Conservation (phyloP, 1,284 basidiomycete species). For the Sanguinoderma infundibulare region DNA sequence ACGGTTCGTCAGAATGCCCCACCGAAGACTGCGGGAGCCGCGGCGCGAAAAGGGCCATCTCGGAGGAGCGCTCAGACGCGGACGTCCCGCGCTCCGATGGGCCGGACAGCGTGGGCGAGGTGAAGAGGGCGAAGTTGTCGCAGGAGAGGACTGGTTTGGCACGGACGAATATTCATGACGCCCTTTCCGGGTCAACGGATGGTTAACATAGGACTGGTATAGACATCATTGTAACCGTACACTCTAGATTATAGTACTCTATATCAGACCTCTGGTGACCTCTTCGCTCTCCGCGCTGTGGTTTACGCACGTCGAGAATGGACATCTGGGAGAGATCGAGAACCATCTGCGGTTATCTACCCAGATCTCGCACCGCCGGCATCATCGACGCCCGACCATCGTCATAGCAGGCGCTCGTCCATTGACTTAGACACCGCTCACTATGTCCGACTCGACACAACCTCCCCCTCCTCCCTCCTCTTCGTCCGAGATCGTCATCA, state of each 20-base stretch:
- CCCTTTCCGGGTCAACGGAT: neutral
- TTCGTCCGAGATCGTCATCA: constrained; percentile 69
- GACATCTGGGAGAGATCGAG: constrained; percentile 3
- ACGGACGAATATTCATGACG: neutral
- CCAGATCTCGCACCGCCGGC: constrained; percentile 3
- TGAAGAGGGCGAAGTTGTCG: constrained; percentile 26
- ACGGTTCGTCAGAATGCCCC: constrained; percentile 1
- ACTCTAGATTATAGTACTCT: neutral
- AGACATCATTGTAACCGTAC: neutral
- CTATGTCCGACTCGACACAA: constrained; percentile 22
- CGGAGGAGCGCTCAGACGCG: constrained; percentile 14
- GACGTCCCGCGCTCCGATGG: neutral
- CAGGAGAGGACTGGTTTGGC: neutral
- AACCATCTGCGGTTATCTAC: constrained; percentile 18
- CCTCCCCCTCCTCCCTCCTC: constrained; percentile 40
- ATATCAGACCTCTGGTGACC: neutral
- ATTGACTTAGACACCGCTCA: neutral
- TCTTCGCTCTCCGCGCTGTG: neutral
- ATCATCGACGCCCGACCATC: constrained; percentile 11
- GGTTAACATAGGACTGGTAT: neutral
- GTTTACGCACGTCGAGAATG: neutral
- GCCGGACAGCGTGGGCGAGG: constrained; percentile 1
- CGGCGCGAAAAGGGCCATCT: constrained; percentile 22
- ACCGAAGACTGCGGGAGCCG: constrained; percentile 6
- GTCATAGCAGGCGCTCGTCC: constrained; percentile 21